Conservation (phyloP, 306 rosid species). For the Gleditsia sinensis region DNA sequence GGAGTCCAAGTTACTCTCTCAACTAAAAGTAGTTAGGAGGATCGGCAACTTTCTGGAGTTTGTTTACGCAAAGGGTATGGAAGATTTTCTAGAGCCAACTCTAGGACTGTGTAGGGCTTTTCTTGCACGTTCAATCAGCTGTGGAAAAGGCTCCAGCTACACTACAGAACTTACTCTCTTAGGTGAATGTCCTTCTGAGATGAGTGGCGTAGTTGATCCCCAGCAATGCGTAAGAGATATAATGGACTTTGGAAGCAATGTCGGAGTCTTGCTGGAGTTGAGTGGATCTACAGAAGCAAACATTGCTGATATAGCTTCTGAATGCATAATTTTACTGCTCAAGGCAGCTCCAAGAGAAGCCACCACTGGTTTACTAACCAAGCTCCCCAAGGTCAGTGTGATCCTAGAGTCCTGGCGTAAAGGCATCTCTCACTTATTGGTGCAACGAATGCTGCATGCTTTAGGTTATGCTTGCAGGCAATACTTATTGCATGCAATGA, state of each 20-base stretch:
- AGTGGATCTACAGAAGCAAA: conserved; percentile 55
- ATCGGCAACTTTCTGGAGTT: conserved; percentile 88
- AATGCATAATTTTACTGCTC: conserved; percentile 72
- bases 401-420: conserved; percentile 76
- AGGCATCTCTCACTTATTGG: conserved; percentile 54
- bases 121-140: conserved; percentile 71
- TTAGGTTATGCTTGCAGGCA: conserved; percentile 90
- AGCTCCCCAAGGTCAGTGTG: conserved; percentile 71
- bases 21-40: conserved; percentile 86
- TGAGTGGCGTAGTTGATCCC: conserved; percentile 58
- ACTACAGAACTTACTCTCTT: conserved; percentile 70
- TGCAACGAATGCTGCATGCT: conserved; percentile 74
- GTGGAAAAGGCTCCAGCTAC: conserved; percentile 59
- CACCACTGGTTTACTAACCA: conserved; percentile 82
- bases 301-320: conserved; percentile 77
- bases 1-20: conserved; percentile 94
- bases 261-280: conserved; percentile 76
- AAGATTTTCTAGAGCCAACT: conserved; percentile 89
- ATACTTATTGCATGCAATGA: conserved; percentile 81
- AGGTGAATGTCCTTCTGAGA: conserved; percentile 53
- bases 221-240: conserved; percentile 85
- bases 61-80: conserved; percentile 85
- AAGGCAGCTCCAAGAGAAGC: conserved; percentile 97
- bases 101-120: conserved; percentile 91
- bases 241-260: conserved; percentile 77